phyloP scores from a whole-genome alignment of 225 moss, liverwort and hornwort genomes.

The Bryoerythrophyllum caledonicum region DNA sequence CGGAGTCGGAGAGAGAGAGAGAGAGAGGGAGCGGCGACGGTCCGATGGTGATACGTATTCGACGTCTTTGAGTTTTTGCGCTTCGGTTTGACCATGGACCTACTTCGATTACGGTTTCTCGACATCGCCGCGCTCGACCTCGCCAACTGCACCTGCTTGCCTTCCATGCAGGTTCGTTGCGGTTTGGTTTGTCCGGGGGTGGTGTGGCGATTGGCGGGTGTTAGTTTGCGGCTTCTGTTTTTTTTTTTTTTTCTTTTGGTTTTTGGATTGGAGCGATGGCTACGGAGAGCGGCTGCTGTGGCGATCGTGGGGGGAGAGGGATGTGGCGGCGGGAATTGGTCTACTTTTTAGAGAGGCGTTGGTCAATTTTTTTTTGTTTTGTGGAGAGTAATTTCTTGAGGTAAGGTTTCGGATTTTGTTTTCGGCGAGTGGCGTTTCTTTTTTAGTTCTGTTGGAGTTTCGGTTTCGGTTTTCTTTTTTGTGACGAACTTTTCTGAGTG shows the following conservation, averaged over 20 bases:
- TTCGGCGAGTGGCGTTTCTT: background rate
- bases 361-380: background rate
- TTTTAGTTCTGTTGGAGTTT: background rate
- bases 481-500: conserved; percentile 1
- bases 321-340: conserved; percentile 20
- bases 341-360: conserved; percentile 6
- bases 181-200: background rate
- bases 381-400: background rate
- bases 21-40: background rate
- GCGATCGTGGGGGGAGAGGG: conserved; percentile 14
- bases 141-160: conserved; percentile 44
- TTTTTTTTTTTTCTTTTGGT: background rate
- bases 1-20: background rate
- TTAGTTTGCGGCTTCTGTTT: background rate
- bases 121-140: conserved; percentile 37
- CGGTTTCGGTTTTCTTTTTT: background rate
- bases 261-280: conserved; percentile 2
- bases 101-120: conserved; percentile 40
- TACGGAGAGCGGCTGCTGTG: background rate
- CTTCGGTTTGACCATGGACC: conserved; percentile 41
- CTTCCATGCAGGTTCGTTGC: conserved; percentile 51
- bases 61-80: conserved; percentile 26
- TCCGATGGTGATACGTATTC: conserved; percentile 29
- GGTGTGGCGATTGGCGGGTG: conserved; percentile 6
- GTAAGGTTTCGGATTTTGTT: conserved; percentile 3